Conservation (phyloP, 108 stramenopile genomes). For the Parmales sp. region DNA sequence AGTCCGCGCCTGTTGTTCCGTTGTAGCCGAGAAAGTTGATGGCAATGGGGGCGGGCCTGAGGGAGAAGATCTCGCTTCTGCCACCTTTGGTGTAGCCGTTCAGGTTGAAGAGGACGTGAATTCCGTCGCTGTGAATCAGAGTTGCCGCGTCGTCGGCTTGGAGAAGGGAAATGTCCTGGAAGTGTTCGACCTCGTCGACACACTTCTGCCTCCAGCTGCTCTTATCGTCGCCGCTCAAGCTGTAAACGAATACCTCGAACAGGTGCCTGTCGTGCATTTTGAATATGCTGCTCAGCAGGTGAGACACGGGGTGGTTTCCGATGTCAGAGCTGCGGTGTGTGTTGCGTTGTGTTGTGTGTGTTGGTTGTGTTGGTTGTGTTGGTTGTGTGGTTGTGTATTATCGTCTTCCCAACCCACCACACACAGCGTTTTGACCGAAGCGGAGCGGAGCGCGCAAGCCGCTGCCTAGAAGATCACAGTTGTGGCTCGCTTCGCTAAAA, state of each 20-base stretch:
- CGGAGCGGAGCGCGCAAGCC: too few relatives aligned
- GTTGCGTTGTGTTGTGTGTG: too few relatives aligned
- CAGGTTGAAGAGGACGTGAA: slow-evolving; percentile 43
- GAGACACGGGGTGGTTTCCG: slow-evolving; percentile 45
- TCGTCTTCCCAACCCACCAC: too few relatives aligned
- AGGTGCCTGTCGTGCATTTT: slow-evolving; percentile 37
- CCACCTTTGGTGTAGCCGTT: slow-evolving; percentile 54
- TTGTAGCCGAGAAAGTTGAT: slow-evolving; percentile 36
- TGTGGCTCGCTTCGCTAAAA: too few relatives aligned
- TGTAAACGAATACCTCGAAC: slow-evolving; percentile 49
- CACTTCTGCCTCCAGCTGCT: slow-evolving; percentile 29
- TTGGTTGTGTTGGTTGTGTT: too few relatives aligned
- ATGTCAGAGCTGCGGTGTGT: slow-evolving; percentile 44
- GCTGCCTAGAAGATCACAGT: too few relatives aligned
- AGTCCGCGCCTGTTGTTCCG: slow-evolving; percentile 41
- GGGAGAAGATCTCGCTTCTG: slow-evolving; percentile 44
- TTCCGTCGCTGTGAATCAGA: slow-evolving; percentile 31
- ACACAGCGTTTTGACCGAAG: too few relatives aligned
- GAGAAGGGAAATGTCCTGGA: slow-evolving; percentile 23
- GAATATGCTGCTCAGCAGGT: slow-evolving; percentile 44
- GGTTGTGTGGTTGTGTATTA: too few relatives aligned
- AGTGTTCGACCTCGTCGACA: slow-evolving; percentile 40
- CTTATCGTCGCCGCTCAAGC: slow-evolving; percentile 25
- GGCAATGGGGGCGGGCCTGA: slow-evolving; percentile 39
- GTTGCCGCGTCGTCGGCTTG: slow-evolving; percentile 31